Base-by-base conservation (phyloP, 306 rosid genomes). In the Pterocarpus santalinus region DNA sequence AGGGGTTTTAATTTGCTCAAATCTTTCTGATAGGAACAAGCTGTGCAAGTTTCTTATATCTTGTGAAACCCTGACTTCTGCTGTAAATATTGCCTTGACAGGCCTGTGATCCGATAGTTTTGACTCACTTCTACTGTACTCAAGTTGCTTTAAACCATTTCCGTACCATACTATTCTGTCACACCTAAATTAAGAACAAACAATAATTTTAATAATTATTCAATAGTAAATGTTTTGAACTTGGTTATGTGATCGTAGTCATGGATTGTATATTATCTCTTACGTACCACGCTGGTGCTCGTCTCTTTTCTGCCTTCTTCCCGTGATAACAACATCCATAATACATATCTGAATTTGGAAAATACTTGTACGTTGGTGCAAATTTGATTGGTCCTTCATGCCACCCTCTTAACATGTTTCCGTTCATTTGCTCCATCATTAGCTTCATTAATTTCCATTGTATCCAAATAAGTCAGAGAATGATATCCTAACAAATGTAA, bases 221-320 rank as follows among this genome's bases (percentile, higher is more conserved):
- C 57, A 12, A 76, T 3, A 58, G 4, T 64, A 8, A 69, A 60
- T 79, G 58, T 44, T 68, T 33, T 53, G 6, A 64, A 32, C 35
- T 72, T 13, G 52, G 30, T 41, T 8, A 30, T 51, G 16, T 69
- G 46, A 10, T n/a, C 52, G 47, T 34, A 35, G 17, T 28, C 55
- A 78, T 16, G 16, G 16, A 33, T 8, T 58, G 17, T 32, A 2
- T 83, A 12, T 2, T 41, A 13, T 65, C 7, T 44, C 3, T 60
- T 4, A 35, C 33, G 84, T 86, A 94, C 99, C 99, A 95, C 22
- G 99, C 97, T 7, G 99, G 99, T 60, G 97, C 88, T 10, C 97
- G 83, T 66, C 53, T 89, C 76, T 92, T 91, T 64, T 88, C 88
- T 53, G 78, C 39, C 80, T 76, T 90, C 49, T 69, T 86, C 17